Conservation (phyloP, 148 eudicot genomes). For the Dianthus caryophyllus region DNA sequence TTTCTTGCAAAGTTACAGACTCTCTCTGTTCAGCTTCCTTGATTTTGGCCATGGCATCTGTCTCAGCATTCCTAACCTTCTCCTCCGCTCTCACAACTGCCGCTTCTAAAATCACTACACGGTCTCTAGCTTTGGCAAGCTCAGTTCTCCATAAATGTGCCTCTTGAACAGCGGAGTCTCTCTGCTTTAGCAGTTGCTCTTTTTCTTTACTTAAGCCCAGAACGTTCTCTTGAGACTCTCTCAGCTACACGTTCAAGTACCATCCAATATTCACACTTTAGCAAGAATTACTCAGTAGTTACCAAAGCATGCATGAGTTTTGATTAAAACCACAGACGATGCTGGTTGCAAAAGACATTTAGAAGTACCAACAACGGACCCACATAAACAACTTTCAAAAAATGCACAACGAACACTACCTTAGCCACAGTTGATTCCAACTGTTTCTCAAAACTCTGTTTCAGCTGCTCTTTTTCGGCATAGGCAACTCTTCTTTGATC, state of each 20-base stretch:
- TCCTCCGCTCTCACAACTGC: slow-evolving; percentile 93
- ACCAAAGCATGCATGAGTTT: not conserved
- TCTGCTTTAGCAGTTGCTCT: slow-evolving; percentile 55
- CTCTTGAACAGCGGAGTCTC: slow-evolving; percentile 76
- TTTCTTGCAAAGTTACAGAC: slow-evolving; percentile 59
- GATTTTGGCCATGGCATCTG: slow-evolving; percentile 71
- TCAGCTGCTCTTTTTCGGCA: slow-evolving; percentile 65
- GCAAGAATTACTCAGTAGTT: not conserved
- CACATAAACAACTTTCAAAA: slow-evolving; percentile 10
- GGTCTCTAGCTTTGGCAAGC: slow-evolving; percentile 95
- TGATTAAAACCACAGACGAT: not conserved
- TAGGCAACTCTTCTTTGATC: slow-evolving; percentile 80
- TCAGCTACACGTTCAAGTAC: slow-evolving; percentile 42
- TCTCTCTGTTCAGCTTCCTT: slow-evolving; percentile 74
- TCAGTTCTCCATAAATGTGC: slow-evolving; percentile 94
- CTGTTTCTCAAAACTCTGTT: slow-evolving; percentile 55
- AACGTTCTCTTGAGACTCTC: slow-evolving; percentile 60
- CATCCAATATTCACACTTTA: not conserved
- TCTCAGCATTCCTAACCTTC: slow-evolving; percentile 60
- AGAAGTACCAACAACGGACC: not conserved
- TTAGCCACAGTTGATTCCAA: slow-evolving; percentile 44
- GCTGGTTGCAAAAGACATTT: slow-evolving; percentile 1
- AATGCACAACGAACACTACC: slow-evolving; percentile 39
- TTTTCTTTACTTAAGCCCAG: slow-evolving; percentile 44
- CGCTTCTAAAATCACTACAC: slow-evolving; percentile 79